Base-by-base conservation (phyloP, 345 rosid species). In the Eucalyptus erythrocorys region DNA sequence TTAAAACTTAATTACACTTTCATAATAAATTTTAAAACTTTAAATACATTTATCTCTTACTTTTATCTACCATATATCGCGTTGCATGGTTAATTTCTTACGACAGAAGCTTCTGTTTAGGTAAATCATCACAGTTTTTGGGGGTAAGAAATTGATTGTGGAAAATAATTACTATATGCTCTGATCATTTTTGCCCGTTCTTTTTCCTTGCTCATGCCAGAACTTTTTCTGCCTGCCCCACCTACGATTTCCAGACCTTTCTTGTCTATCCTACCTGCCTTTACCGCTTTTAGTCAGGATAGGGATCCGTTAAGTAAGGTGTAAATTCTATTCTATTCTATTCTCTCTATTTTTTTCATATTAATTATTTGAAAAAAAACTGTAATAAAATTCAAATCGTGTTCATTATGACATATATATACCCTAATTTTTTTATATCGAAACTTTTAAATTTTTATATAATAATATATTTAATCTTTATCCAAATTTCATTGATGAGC, bases 1-100 rank as follows among this genome's bases (percentile, higher is more conserved):
- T 21, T 21, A 4, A 9, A 0, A 22, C 2, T 55, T 0, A 2
- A 55, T 55, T 55, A 1, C 0, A 24, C 5, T 55, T 55, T 55
- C 1, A 12, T 55, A 22, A 22, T 22, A 55, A 55, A 0, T 24
- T 55, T 22, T 24, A 9, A 1, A 55, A 24, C 0, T 55, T 55
- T 24, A 22, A 55, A 0, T 24, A 4, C 3, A 9, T 4, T 55
- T 55, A 55, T 55, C 61, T 24, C 6, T 55, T 55, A 24, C 9
- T 51, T 51, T 19, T 51, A 51, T 19, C 10, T 51, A 51, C 2
- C 55, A 19, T 0, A 51, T 51, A 7, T 19, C 21, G 0, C 2
- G 10, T 14, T 0, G 76, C 37, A n/a, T n/a, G 5, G 21, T 64
- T 64, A 14, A 66, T 34, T 68, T 34, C 24, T 68, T 68, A 32